phyloP scores from a whole-genome alignment of 768 basidiomycete species.

The Hericium coralloides region DNA sequence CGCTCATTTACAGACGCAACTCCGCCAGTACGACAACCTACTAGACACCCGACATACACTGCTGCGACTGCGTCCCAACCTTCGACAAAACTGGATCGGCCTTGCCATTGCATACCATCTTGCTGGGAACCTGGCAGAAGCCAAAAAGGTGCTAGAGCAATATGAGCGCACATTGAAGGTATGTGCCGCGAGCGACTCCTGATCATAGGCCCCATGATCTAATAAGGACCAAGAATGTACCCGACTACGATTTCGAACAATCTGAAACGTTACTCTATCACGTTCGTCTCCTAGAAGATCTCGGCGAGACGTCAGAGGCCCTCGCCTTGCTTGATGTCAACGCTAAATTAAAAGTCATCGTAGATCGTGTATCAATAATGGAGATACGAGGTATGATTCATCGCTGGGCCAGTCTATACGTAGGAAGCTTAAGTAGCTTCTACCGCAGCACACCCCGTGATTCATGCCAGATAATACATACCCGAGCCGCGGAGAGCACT shows the following conservation, averaged over 20 bases:
- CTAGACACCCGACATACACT: slow-evolving; percentile 79
- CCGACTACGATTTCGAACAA: slow-evolving; percentile 72
- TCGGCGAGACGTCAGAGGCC: slow-evolving; percentile 53
- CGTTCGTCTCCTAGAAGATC: slow-evolving; percentile 61
- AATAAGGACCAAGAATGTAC: slow-evolving; percentile 47
- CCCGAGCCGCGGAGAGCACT: slow-evolving; percentile 61
- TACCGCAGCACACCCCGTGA: neutral
- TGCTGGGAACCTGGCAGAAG: slow-evolving; percentile 61
- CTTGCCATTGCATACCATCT: slow-evolving; percentile 86
- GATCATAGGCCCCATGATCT: neutral
- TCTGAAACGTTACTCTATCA: slow-evolving; percentile 80
- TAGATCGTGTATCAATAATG: slow-evolving; percentile 62
- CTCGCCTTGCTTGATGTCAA: slow-evolving; percentile 54
- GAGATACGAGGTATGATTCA: slow-evolving; percentile 51
- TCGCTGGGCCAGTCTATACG: neutral
- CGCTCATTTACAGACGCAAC: slow-evolving; percentile 81
- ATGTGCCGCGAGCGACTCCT: slow-evolving; percentile 11
- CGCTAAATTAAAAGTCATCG: slow-evolving; percentile 54
- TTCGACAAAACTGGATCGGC: slow-evolving; percentile 85
- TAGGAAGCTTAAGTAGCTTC: too few species aligned
- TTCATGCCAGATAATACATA: slow-evolving; percentile 21
- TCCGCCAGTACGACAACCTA: slow-evolving; percentile 68
- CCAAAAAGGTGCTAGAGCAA: slow-evolving; percentile 62
- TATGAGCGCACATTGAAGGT: slow-evolving; percentile 71
- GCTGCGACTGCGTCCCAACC: slow-evolving; percentile 68